Conservation (phyloP, 23 red algal species). For the Gracilaria domingensis region DNA sequence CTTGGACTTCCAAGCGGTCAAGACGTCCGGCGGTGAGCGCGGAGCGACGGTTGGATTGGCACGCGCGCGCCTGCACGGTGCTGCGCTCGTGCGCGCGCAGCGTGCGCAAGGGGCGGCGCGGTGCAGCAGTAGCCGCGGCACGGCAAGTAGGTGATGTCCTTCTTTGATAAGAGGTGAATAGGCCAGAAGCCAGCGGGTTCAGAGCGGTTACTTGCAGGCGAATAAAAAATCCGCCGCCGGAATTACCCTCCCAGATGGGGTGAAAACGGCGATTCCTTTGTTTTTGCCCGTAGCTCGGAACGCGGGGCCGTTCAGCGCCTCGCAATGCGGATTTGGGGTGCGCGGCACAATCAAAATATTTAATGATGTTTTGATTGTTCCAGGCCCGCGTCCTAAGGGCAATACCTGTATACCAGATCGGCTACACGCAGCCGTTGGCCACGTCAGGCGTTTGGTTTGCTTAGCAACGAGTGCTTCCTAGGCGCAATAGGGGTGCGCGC, state of each 20-base stretch:
- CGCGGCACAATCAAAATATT: background rate
- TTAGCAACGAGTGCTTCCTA: too few species aligned
- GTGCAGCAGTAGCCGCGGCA: too few species aligned
- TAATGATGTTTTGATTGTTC: background rate
- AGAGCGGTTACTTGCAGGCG: too few species aligned
- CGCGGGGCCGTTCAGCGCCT: background rate
- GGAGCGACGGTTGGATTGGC: too few species aligned
- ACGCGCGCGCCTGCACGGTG: too few species aligned
- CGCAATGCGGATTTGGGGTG: background rate
- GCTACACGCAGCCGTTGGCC: background rate
- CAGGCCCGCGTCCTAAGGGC: background rate
- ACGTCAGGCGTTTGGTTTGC: background rate
- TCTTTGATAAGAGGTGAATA: background rate
- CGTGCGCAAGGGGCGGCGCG: background rate
- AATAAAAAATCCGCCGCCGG: background rate
- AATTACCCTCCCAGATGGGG: slow-evolving; percentile 3
- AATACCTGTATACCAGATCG: background rate
- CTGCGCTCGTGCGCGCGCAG: too few species aligned
- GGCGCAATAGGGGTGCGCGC: background rate
- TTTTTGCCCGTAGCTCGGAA: background rate
- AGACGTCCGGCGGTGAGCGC: too few species aligned
- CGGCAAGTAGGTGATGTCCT: too few species aligned
- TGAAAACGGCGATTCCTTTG: background rate
- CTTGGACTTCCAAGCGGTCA: too few species aligned
- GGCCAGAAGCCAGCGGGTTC: too few species aligned